Evolutionary conservation across 495 filamentous ascomycete species (phyloP), one percentile per base, ranked within the genome.

Genomic region (Penicillium diatomitis): DNA sequence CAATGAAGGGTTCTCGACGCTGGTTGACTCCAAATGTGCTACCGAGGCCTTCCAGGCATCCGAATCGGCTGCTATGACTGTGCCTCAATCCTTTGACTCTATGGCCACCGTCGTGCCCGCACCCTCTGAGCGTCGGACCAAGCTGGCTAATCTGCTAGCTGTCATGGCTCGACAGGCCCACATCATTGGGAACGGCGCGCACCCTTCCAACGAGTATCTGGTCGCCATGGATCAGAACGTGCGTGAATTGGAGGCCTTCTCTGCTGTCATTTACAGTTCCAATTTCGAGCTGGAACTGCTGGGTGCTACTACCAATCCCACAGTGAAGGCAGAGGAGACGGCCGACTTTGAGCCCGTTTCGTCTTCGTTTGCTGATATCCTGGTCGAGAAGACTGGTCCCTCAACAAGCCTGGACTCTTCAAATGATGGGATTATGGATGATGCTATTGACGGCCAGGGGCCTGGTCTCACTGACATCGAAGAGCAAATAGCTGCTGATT

Each of bases 191-290:
- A 82, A 82, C 50, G 86, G 85, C n/a, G 77, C 84, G 42, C 62
- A 67, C 29, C 52, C 66, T 9, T 67, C 68, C 0, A 97, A 97
- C 62, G 86, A 95, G 63, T 97, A 96, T 65, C 74, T 97, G 41
- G 76, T 80, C 46, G 84, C 78, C 1, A 87, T 91, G 78, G 91
- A 96, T 56, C 63, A 76, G 41, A 66, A 68, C 29, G 88, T 92
- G 8, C 77, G 78, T 8, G 89, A 96, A 52, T 72, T 97, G n/a
- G 88, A 94, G 57, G 90, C 87, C 0, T 96, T 97, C 55, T 87
- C 91, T 4, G 91, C 92, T 2, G 85, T 96, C 6, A 87, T 97
- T 31, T 97, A 96, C 62, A 89, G 85, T 50, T 90, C 86, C 43
- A 95, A 96, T 66, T 96, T 85, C 50, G 87, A 95, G 58, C 81